A percentile compares a stretch with the other conserved stretches of the same genome.
phyloP scores from a whole-genome alignment of 208 protist species.

The Trypanosoma avium region DNA sequence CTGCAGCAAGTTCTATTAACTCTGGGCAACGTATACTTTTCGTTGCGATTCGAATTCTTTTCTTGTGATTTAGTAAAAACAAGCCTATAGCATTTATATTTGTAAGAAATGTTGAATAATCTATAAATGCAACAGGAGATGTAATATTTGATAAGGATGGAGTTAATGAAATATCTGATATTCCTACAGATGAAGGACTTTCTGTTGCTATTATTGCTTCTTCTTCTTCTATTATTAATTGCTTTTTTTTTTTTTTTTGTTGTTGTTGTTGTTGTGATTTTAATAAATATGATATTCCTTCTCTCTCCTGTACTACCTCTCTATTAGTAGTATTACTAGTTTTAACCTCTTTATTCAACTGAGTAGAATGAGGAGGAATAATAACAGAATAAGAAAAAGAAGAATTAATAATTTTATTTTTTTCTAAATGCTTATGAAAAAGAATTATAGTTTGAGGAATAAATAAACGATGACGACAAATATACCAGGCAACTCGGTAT shows the following conservation, averaged over 20 bases:
- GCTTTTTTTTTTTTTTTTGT: neutral
- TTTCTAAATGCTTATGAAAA: slow-evolving; percentile 6
- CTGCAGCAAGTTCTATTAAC: slow-evolving; percentile 21
- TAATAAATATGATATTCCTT: neutral
- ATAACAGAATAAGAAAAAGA: no score
- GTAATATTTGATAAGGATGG: neutral
- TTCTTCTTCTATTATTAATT: no score
- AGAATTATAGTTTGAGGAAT: slow-evolving; percentile 4
- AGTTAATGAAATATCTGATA: neutral
- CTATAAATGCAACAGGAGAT: slow-evolving; percentile 19
- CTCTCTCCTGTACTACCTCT: no score
- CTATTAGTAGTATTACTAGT: no score
- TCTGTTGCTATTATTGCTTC: neutral
- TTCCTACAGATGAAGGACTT: neutral
- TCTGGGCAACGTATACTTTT: slow-evolving; percentile 19
- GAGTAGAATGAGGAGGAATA: no score
- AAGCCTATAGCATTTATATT: slow-evolving; percentile 24
- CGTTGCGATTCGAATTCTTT: slow-evolving; percentile 25
- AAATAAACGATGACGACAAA: slow-evolving; percentile 10
- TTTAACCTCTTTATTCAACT: no score
- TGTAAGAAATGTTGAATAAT: slow-evolving; percentile 18
- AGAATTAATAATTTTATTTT: neutral
- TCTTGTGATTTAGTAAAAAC: slow-evolving; percentile 12
- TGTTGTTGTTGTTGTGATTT: neutral
- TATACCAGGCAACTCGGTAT: slow-evolving; percentile 5